Conservation (phyloP, 768 basidiomycete species). For the Lentinula boryana region DNA sequence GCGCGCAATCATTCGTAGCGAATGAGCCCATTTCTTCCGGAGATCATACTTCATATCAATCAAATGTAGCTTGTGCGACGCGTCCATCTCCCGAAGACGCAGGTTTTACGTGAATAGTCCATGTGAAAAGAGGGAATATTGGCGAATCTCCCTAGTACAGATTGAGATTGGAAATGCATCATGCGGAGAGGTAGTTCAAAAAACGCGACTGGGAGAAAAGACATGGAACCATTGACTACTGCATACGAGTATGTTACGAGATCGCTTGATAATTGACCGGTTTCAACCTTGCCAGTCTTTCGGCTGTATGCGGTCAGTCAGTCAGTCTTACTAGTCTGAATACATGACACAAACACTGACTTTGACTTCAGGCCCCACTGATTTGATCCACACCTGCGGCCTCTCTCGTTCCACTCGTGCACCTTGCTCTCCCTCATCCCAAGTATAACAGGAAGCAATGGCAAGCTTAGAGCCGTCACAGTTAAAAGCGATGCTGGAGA, state of each 20-base stretch:
- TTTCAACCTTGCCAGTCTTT: neutral
- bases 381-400: slow-evolving; percentile 56
- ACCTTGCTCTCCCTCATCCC: slow-evolving; percentile 82
- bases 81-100: too few species aligned
- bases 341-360: slow-evolving; percentile 26
- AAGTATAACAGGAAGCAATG: slow-evolving; percentile 82
- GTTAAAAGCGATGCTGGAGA: slow-evolving; percentile 80
- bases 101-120: too few species aligned
- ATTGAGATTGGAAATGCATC: neutral
- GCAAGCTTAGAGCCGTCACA: slow-evolving; percentile 79
- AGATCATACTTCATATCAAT: too few species aligned
- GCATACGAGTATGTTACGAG: neutral
- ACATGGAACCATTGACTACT: neutral
- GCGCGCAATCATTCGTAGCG: too few species aligned
- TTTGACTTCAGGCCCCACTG: slow-evolving; percentile 75
- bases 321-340: neutral
- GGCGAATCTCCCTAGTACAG: too few species aligned
- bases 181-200: neutral
- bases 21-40: too few species aligned
- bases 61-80: too few species aligned
- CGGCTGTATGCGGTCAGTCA: neutral
- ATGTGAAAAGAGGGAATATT: too few species aligned
- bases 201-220: neutral
- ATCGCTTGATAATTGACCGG: neutral
- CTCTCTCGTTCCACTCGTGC: slow-evolving; percentile 51